phyloP scores from a whole-genome alignment of 2,329 filamentous ascomycete genomes.

The Colletotrichum tropicicola region DNA sequence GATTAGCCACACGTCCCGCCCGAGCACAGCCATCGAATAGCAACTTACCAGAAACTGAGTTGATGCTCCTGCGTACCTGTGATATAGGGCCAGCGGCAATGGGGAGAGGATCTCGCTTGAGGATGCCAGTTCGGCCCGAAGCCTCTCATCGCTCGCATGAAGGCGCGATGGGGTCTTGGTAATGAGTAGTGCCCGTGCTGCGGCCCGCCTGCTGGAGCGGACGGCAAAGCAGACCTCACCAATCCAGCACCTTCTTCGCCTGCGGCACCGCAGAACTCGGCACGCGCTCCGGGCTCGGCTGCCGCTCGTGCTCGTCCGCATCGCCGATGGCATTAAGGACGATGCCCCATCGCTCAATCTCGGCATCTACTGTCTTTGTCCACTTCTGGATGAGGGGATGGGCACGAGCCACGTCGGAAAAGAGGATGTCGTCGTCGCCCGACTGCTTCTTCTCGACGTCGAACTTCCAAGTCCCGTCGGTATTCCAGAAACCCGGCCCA shows the following conservation, averaged over 20 bases:
- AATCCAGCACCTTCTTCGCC: constrained; percentile 46
- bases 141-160: not conserved
- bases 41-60: constrained; percentile 17
- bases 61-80: not conserved
- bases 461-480: constrained; percentile 78
- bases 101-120: not conserved
- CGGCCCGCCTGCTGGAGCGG: not conserved
- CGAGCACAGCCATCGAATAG: not conserved
- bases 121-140: not conserved
- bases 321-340: constrained; percentile 36
- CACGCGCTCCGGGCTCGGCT: constrained; percentile 37
- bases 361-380: constrained; percentile 48
- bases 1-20: constrained; percentile 10
- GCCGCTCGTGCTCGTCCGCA: constrained; percentile 42
- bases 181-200: not conserved
- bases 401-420: constrained; percentile 69
- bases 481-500: constrained; percentile 70
- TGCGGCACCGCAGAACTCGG: constrained; percentile 34
- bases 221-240: constrained; percentile 37
- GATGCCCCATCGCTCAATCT: constrained; percentile 44
- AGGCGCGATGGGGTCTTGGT: not conserved
- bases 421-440: constrained; percentile 55
- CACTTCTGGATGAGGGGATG: constrained; percentile 76
- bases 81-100: not conserved
- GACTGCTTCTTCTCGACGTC: constrained; percentile 51